Conservation (phyloP, 306 rosid genomes). For the Gillenia trifoliata region DNA sequence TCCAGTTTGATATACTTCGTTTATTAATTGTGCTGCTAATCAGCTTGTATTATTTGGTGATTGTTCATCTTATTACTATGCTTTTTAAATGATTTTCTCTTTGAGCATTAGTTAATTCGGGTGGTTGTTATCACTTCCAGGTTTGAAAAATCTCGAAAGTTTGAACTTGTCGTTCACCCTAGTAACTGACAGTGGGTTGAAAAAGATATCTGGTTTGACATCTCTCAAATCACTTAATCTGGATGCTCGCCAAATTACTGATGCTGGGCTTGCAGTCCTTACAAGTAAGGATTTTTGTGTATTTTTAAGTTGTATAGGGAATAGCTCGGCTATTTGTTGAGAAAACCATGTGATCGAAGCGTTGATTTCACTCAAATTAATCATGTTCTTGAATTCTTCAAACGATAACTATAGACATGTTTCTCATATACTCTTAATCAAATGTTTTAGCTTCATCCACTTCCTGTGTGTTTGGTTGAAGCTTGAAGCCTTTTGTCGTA, state of each 20-base stretch:
- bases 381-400: not conserved
- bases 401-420: not conserved
- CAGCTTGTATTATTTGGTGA: not conserved
- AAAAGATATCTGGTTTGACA: slow-evolving; percentile 53
- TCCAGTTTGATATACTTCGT: not conserved
- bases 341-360: not conserved
- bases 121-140: slow-evolving; percentile 21
- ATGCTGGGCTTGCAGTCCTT: slow-evolving; percentile 54
- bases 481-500: not conserved
- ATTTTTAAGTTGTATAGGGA: not conserved
- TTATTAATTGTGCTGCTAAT: not conserved
- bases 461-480: not conserved
- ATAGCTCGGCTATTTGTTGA: not conserved
- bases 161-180: slow-evolving; percentile 68
- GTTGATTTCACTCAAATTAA: not conserved
- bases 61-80: not conserved
- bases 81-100: not conserved
- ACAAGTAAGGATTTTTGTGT: slow-evolving; percentile 36
- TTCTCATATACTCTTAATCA: not conserved
- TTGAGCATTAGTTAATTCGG: not conserved
- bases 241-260: slow-evolving; percentile 72
- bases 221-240: slow-evolving; percentile 82
- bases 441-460: not conserved
- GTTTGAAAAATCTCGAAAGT: slow-evolving; percentile 59
- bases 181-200: slow-evolving; percentile 50